Evolutionary conservation across 768 basidiomycete genomes (phyloP).

Genomic region (Mrakia frigida): DNA sequence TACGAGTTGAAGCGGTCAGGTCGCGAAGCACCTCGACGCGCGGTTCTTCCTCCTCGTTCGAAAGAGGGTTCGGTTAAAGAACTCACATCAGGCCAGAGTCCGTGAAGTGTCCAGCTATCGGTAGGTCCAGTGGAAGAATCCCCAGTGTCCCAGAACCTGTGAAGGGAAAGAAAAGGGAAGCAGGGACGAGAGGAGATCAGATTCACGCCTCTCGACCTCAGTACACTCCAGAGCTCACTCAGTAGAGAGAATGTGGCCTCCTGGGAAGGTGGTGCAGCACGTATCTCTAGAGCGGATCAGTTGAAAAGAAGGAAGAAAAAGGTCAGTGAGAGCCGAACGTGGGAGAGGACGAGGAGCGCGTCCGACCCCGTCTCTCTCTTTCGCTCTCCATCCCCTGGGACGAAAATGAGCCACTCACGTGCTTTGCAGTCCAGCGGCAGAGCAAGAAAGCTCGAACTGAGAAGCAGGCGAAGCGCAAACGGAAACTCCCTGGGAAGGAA

Average conservation of each 20-base stretch:
- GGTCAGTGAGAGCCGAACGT: no score
- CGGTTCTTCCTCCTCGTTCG: no score
- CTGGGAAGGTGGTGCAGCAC: slow-evolving; percentile 22
- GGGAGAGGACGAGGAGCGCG: no score
- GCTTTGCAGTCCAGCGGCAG: no score
- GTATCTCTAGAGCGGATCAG: slow-evolving; percentile 15
- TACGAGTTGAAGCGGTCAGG: not conserved
- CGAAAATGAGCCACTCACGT: no score
- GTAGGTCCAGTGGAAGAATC: slow-evolving; percentile 57
- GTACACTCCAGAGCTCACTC: slow-evolving; percentile 42
- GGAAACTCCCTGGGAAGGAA: slow-evolving; percentile 1
- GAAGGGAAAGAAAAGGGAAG: not conserved
- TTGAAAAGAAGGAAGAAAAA: no score
- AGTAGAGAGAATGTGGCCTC: slow-evolving; percentile 54
- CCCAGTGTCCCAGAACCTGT: slow-evolving; percentile 62
- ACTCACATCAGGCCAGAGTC: slow-evolving; percentile 63
- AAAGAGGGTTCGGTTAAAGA: not conserved
- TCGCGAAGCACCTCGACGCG: not conserved
- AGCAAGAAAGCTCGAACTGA: slow-evolving; percentile 27
- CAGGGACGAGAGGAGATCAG: not conserved
- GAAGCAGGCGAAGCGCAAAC: slow-evolving; percentile 23
- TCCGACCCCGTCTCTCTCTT: no score
- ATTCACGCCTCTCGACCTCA: not conserved
- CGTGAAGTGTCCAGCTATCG: slow-evolving; percentile 58
- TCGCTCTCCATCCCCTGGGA: no score